Evolutionary conservation across 1,284 basidiomycete genomes (phyloP).

Genomic region (Marasmius tenuissimus): DNA sequence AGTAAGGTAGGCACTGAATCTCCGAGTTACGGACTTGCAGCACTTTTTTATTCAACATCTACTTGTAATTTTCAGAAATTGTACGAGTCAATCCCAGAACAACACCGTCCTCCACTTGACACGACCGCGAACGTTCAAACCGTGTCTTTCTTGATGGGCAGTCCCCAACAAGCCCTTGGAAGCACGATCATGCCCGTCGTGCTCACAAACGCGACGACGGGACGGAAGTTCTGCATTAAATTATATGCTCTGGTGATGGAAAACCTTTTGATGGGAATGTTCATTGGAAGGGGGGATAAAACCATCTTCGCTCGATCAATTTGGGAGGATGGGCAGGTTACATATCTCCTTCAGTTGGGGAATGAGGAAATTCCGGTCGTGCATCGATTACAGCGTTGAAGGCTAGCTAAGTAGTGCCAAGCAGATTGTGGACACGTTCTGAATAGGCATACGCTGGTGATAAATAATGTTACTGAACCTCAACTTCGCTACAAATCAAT

Average conservation of each 20-base stretch:
- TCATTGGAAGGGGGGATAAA: slow-evolving; percentile 9
- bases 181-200: slow-evolving; percentile 21
- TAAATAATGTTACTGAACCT: neutral
- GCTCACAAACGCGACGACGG: slow-evolving; percentile 13
- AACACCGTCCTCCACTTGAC: slow-evolving; percentile 18
- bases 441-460: no score
- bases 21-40: neutral
- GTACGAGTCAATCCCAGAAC: slow-evolving; percentile 20
- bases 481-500: slow-evolving; percentile 6
- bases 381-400: no score
- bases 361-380: neutral
- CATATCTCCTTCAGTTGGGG: neutral
- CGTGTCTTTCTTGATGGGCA: slow-evolving; percentile 2
- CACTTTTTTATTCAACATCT: neutral
- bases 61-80: slow-evolving; percentile 7
- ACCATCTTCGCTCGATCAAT: neutral
- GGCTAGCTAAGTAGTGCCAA: no score
- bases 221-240: slow-evolving; percentile 13
- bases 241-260: slow-evolving; percentile 18
- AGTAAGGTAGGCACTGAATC: slow-evolving; percentile 12
- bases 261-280: slow-evolving; percentile 21
- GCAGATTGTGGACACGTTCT: no score
- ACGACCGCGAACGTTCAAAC: slow-evolving; percentile 9
- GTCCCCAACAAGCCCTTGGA: slow-evolving; percentile 14
- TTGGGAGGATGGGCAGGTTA: neutral